These are phyloP conservation scores for Schizothecium vesticola DNA, from an alignment of 495 filamentous ascomycete genomes.

Conservation along the genomic window DNA sequence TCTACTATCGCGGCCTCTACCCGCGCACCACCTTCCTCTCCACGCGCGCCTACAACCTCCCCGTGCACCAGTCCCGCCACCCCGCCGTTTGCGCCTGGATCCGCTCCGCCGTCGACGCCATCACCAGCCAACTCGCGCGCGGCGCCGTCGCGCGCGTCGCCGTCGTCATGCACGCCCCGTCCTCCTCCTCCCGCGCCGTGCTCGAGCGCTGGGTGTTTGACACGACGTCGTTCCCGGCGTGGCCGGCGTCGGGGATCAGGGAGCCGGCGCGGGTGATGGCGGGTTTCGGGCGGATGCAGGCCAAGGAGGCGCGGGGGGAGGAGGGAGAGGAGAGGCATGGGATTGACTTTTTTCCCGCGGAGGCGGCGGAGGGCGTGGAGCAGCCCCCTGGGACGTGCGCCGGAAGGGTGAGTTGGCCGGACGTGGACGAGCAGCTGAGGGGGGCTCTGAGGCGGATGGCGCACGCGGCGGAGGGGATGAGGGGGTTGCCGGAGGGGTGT, in stretches of 20 bases:
- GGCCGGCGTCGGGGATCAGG: constrained; percentile 34
- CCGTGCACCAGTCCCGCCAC: constrained; percentile 84
- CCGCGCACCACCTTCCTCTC: constrained; percentile 73
- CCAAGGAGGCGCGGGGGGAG: constrained; percentile 37
- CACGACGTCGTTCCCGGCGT: constrained; percentile 65
- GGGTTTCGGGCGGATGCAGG: constrained; percentile 30
- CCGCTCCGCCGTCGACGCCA: constrained; percentile 70
- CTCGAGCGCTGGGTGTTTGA: constrained; percentile 88
- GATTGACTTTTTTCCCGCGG: constrained; percentile 9
- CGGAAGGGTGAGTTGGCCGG: constrained; percentile 31
- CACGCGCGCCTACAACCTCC: constrained; percentile 79
- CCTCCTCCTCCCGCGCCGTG: constrained; percentile 31
- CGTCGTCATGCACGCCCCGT: constrained; percentile 62
- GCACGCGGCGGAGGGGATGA: constrained; percentile 54
- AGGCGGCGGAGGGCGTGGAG: constrained; percentile 16
- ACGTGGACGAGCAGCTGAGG: constrained; percentile 44
- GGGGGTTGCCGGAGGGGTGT: constrained; percentile 64
- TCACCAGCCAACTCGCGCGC: constrained; percentile 59
- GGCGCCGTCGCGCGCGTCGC: constrained; percentile 62
- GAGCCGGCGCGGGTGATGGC: constrained; percentile 29
- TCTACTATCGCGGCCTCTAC: constrained; percentile 83
- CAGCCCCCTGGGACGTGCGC: neutral
- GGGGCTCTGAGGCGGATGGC: constrained; percentile 49
- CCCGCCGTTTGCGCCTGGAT: constrained; percentile 90
- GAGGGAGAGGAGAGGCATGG: constrained; percentile 19